Evolutionary conservation across 371 early-diverging fungal genomes (phyloP).

Genomic region (Capillidium heterosporum): DNA sequence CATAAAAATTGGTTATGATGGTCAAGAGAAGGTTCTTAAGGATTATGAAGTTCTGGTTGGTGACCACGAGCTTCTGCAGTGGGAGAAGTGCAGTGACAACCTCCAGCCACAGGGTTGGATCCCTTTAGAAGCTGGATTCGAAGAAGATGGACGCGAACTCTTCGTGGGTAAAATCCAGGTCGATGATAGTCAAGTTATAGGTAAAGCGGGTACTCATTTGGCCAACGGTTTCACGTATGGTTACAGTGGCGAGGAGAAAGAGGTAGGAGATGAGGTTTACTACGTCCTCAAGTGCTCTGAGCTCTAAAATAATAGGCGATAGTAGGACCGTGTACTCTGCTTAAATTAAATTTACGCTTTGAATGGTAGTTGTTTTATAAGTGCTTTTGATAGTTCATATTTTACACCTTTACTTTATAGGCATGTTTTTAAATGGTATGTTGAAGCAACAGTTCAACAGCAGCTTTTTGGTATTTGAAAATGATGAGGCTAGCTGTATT

Average conservation of each 20-base stretch:
- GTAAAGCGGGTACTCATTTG: background rate
- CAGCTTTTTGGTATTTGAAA: too few relatives aligned
- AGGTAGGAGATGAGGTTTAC: background rate
- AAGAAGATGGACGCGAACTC: constrained; percentile 19
- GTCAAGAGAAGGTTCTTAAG: constrained; percentile 13
- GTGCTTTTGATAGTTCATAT: too few relatives aligned
- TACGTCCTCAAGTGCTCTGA: too few relatives aligned
- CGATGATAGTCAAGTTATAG: background rate
- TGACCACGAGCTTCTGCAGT: constrained; percentile 16
- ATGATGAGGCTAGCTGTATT: too few relatives aligned
- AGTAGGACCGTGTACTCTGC: too few relatives aligned
- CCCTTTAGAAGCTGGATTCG: constrained; percentile 15
- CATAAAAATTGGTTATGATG: too few relatives aligned
- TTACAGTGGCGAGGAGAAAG: constrained; percentile 9
- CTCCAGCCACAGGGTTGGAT: constrained; percentile 6
- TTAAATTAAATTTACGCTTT: too few relatives aligned
- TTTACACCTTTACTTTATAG: too few relatives aligned
- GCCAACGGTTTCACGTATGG: constrained; percentile 13
- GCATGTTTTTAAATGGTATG: too few relatives aligned
- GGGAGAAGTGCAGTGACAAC: constrained; percentile 16
- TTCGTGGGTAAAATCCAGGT: background rate
- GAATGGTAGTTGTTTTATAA: too few relatives aligned
- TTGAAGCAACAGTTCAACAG: too few relatives aligned
- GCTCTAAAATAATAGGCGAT: too few relatives aligned
- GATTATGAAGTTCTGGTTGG: constrained; percentile 27